A percentile compares a stretch with the other conserved stretches of the same genome.
Conservation (phyloP, 1,284 basidiomycete genomes). For the Polyporus tsugae region DNA sequence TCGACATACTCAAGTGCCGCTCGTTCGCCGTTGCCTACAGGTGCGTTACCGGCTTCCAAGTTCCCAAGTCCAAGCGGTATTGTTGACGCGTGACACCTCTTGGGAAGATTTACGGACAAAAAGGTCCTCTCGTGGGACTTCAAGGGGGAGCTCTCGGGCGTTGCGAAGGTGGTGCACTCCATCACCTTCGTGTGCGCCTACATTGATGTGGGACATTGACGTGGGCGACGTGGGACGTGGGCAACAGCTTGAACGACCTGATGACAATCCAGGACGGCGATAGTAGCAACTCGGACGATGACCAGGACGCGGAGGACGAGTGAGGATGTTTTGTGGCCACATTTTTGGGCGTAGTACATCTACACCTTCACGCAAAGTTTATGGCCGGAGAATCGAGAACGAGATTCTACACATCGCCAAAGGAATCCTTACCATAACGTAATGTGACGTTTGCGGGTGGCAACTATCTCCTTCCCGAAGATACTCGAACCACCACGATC, state of each 20-base stretch:
- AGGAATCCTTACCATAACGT: too few relatives aligned
- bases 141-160: conserved; percentile 63
- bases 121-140: conserved; percentile 77
- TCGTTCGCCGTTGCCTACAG: conserved; percentile 75
- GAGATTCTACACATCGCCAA: too few relatives aligned
- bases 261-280: conserved; percentile 57
- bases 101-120: conserved; percentile 74
- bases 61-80: background rate
- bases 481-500: too few relatives aligned
- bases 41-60: conserved; percentile 50
- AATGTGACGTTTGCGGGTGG: too few relatives aligned
- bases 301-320: conserved; percentile 8
- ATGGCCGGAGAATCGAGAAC: too few relatives aligned
- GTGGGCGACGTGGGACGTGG: conserved; percentile 8
- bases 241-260: conserved; percentile 71
- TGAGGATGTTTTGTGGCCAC: background rate
- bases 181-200: conserved; percentile 72
- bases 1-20: conserved; percentile 86
- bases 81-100: conserved; percentile 49
- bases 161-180: conserved; percentile 69
- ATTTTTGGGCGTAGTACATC: too few relatives aligned
- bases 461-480: too few relatives aligned
- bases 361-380: too few relatives aligned
- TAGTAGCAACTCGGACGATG: conserved; percentile 38
- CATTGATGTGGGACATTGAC: conserved; percentile 5